Conservation (phyloP, 345 rosid species). For the Excoecaria agallocha region DNA sequence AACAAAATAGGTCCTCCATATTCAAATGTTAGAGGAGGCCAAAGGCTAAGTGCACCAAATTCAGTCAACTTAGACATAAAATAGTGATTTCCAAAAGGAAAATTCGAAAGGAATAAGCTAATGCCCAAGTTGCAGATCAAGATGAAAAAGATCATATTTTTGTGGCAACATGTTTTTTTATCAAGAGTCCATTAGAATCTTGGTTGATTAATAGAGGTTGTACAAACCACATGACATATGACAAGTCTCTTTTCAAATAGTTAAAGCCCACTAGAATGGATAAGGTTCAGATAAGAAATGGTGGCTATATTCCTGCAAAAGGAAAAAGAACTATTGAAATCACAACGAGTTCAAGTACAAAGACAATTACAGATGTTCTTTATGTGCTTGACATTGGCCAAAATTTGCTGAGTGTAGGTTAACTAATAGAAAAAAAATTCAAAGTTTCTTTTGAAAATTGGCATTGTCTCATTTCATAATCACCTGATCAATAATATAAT, state of each 20-base stretch:
- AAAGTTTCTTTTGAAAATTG: not conserved
- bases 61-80: not conserved
- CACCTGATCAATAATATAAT: no score
- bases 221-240: not conserved
- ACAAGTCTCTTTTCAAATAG: not conserved
- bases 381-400: slow-evolving; percentile 17
- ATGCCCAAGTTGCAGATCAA: not conserved
- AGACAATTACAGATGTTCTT: not conserved
- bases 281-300: not conserved
- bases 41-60: not conserved
- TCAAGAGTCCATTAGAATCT: not conserved
- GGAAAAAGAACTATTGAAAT: not conserved
- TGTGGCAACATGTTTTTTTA: not conserved
- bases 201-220: not conserved
- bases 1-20: not conserved
- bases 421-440: not conserved
- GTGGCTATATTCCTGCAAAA: not conserved
- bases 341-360: not conserved
- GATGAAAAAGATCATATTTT: not conserved
- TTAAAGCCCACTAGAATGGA: not conserved
- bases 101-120: not conserved
- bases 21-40: not conserved
- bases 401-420: slow-evolving; percentile 12
- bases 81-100: not conserved
- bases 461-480: not conserved